Evolutionary conservation across 192 early-diverging fungal species (phyloP), one percentile per base, ranked within the genome.

Genomic region (Podila epigama): DNA sequence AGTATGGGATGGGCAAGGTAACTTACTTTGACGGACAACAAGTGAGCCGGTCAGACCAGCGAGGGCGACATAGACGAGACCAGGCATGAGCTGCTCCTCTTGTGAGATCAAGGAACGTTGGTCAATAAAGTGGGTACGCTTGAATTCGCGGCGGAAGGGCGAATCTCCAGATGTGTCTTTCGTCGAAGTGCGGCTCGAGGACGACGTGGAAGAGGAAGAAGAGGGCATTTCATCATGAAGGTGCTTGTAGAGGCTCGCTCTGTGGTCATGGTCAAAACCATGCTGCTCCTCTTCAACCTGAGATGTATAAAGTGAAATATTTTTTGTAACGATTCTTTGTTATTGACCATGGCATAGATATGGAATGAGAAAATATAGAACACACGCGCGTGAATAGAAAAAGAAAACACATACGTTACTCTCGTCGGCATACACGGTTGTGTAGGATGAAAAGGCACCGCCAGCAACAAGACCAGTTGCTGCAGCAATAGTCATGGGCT

Each of bases 11-110:
- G n/a, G n/a, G n/a, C n/a, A n/a, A n/a, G 22, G 4, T 12, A 27
- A 31, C 37, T 50, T 67, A 67, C 65, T 13, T 41, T 67, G 54
- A 0, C 55, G 53, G 25, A 55, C 65, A 20, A 58, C 37, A 29
- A 58, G 15, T 16, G 54, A 57, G 50, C 65, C 65, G 10, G 65
- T 58, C 32, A 67, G 18, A 29, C 65, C 55, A 25, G 65, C 65
- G 20, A 67, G 54, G 27, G 73, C 66, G 13, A 77, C 73, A 48
- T 68, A 68, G 55, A 77, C 44, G 1, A 77, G 37, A 9, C 73
- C 73, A 4, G 66, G 73, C 48, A 77, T 16, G 39, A 77, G 73
- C 18, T 77, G 60, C 50, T 77, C 73, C 11, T 77, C 73, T 6
- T 77, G 37, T 16, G 52, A 31, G 16, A 75, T 44, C 29, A 75